Evolutionary conservation across 805 yeast species (phyloP), one percentile per base, ranked within the genome.

Genomic region (Candida khao-thaluensis): DNA sequence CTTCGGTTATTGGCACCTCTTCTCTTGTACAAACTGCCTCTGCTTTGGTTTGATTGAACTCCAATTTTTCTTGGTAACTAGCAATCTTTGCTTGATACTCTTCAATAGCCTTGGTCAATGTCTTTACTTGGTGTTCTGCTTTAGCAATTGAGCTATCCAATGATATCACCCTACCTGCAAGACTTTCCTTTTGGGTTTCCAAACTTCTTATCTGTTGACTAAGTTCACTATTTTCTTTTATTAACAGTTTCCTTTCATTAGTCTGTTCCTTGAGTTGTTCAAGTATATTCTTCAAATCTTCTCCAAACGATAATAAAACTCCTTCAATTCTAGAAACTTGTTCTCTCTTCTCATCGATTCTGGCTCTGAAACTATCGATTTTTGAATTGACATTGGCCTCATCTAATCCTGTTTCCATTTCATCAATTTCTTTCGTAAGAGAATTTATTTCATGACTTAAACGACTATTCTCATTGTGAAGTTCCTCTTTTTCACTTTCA

Each of bases 371-470:
- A 62, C 51, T 47, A 12, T 64, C 71, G 15, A 72, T 57, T 34
- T 55, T 67, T 5, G 73, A 71, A 14, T 68, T 64, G 38, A 69
- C 72, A 7, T 68, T 71, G 37, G 70, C 62, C 15, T 75, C 80
- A 14, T 59, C 64, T 12, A 78, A 49, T 37, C 67, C 66, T 25
- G 60, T 55, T 26, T 60, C 63, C 3, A 71, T 44, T 21, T 65
- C 59, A 37, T 56, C 58, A 3, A 63, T 55, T 28, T 64, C 53
- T 2, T 47, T 38, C 3, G 53, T 51, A 4, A 54, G 8, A 2
- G 33, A 7, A 7, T 22, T 9, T 4, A 41, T 29, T 22, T 29
- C 7, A 8, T 23, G 21, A 15, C 6, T 17, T 4, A 27, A 10
- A 10, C 24, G 11, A 4, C 15, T 34, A 7, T 24, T 18, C 14